These are phyloP conservation scores for Luzula sylvatica DNA, from an alignment of 176 grass and related monocot species.

Conservation along the genomic window DNA sequence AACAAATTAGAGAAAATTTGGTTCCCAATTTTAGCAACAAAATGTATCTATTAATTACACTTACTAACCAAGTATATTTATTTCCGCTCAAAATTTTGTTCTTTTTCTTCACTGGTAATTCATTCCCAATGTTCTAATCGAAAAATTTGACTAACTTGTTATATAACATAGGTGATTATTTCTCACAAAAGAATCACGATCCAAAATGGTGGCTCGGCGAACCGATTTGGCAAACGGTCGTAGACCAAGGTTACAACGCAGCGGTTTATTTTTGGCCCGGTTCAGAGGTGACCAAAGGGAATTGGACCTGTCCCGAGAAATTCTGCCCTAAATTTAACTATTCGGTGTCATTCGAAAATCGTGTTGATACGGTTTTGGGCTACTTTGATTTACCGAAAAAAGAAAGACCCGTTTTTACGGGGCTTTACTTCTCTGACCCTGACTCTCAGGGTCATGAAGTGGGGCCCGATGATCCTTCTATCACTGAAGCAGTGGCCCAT, in stretches of 20 bases:
- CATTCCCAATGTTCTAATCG: too few relatives aligned
- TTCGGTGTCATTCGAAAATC: conserved; percentile 61
- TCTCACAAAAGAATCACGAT: conserved; percentile 52
- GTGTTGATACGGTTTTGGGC: conserved; percentile 49
- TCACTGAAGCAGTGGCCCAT: conserved; percentile 44
- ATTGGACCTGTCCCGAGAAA: conserved; percentile 57
- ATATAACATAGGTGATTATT: conserved; percentile 17
- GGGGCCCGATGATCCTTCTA: conserved; percentile 58
- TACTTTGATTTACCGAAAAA: conserved; percentile 60
- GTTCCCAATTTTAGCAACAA: too few relatives aligned
- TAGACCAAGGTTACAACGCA: conserved; percentile 38
- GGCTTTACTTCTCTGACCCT: conserved; percentile 85
- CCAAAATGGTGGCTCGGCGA: conserved; percentile 68
- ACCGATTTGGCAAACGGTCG: conserved; percentile 70
- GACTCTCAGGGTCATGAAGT: conserved; percentile 78
- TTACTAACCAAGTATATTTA: too few relatives aligned
- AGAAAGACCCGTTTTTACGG: conserved; percentile 43
- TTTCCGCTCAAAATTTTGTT: too few relatives aligned
- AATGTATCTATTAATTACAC: too few relatives aligned
- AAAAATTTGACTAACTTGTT: too few relatives aligned
- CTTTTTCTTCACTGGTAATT: too few relatives aligned
- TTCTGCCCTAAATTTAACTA: conserved; percentile 54
- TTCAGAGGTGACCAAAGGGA: conserved; percentile 62
- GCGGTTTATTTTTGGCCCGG: conserved; percentile 72
- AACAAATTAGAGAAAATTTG: too few relatives aligned